Evolutionary conservation across 345 rosid species (phyloP), one percentile per base, ranked within the genome.

Genomic region (Syzygium oleosum): DNA sequence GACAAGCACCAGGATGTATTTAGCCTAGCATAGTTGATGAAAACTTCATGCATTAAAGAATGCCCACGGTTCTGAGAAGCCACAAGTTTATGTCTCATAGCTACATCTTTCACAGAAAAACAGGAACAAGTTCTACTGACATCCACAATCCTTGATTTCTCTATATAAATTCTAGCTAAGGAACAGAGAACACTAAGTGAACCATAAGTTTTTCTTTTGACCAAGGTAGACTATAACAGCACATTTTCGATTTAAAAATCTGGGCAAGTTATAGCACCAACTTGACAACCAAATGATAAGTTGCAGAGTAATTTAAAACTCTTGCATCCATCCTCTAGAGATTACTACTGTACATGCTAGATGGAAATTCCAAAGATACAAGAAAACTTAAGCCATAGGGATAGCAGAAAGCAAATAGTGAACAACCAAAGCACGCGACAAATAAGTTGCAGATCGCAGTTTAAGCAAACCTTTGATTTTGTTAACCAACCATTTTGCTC

Each of bases 401-500:
- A 65, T 11, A 41, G 43, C 41, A 38, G 19, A 84, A 58, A 38
- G 54, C 63, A 86, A 85, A 21, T 23, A 58, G 79, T 52, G 63
- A 52, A 84, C 52, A 73, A 78, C 38, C 53, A 52, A 85, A 85
- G 87, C 51, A 31, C 34, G n/a, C 16, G n/a, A 56, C 51, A 0
- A 21, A 56, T 22, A 23, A 85, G 78, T 19, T 19, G 83, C 49
- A 38, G 49, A 73, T 19, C 6, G 25, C 31, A 78, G 29, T 34
- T 38, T 73, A 38, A 86, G 65, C 90, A 17, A 86, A 95, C 99
- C 99, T 98, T 97, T 98, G 87, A 98, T 77, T 91, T 96, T 98
- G 92, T 94, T 96, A 80, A 96, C 99, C 91, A 96, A 86, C 98
- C 98, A 96, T 88, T 95, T 98, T 63, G 99, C 92, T 89, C 99